Percentiles rank a stretch among this genome's conserved stretches.
phyloP scores from a whole-genome alignment of 768 basidiomycete genomes.

The Boletus rubropictus region DNA sequence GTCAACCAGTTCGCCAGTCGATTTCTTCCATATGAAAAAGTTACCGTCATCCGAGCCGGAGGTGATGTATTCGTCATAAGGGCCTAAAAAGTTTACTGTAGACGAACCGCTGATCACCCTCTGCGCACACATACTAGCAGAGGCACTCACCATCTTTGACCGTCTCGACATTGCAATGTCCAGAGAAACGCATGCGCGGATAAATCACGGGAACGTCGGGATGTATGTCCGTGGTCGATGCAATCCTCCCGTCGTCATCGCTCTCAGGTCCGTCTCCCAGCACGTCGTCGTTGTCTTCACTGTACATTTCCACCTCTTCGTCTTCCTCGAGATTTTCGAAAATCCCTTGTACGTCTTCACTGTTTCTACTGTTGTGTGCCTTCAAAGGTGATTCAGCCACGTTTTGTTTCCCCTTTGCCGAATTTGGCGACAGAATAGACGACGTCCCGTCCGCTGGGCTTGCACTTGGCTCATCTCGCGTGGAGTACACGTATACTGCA shows the following conservation, averaged over 20 bases:
- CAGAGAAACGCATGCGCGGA: conserved; percentile 59
- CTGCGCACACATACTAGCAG: not conserved
- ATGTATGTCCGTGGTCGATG: conserved; percentile 19
- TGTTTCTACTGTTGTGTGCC: not conserved
- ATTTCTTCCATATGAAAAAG: conserved; percentile 83
- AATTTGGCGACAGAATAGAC: conserved; percentile 29
- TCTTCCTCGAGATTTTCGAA: conserved; percentile 12
- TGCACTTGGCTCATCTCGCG: conserved; percentile 50
- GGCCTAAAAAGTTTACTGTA: conserved; percentile 80
- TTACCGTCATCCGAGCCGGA: conserved; percentile 88
- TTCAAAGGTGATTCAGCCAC: not conserved
- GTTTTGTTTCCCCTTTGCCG: conserved; percentile 1
- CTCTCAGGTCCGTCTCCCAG: conserved; percentile 27
- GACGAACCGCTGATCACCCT: not conserved
- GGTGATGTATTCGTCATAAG: conserved; percentile 66
- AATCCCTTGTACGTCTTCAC: conserved; percentile 2
- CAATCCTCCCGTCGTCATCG: conserved; percentile 29
- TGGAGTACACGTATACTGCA: conserved; percentile 69
- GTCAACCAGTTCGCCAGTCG: conserved; percentile 55
- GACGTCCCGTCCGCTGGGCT: conserved; percentile 16
- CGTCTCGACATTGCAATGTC: conserved; percentile 75
- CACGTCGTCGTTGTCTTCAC: conserved; percentile 23
- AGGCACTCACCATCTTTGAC: conserved; percentile 72
- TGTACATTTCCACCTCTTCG: conserved; percentile 25
- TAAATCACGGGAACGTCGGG: conserved; percentile 47